Conservation (phyloP, 257 asterid species). For the Fraxinus excelsior region DNA sequence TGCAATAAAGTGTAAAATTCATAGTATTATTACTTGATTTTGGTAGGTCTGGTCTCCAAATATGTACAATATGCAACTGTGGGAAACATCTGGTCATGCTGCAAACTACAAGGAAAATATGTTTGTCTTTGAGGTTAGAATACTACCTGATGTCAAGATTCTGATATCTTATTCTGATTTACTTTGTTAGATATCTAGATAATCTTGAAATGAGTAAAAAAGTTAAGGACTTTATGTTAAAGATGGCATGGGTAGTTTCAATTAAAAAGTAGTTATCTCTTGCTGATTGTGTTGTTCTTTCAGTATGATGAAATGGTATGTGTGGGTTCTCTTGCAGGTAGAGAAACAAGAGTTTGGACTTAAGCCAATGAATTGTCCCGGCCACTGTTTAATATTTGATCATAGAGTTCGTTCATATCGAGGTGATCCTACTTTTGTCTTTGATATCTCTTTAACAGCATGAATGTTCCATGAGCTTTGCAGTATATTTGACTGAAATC, state of each 20-base stretch:
- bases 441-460: slow-evolving; percentile 17
- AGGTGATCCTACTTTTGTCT: slow-evolving; percentile 50
- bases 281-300: slow-evolving; percentile 18
- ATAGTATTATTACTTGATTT: slow-evolving; percentile 29
- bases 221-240: neutral
- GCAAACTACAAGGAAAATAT: slow-evolving; percentile 98
- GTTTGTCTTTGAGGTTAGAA: slow-evolving; percentile 86
- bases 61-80: slow-evolving; percentile 93
- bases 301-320: slow-evolving; percentile 19
- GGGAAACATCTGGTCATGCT: slow-evolving; percentile 99
- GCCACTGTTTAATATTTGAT: slow-evolving; percentile 96
- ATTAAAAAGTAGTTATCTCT: neutral
- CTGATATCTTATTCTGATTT: neutral
- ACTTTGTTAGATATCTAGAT: neutral
- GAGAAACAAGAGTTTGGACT: slow-evolving; percentile 97
- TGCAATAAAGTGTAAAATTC: slow-evolving; percentile 8
- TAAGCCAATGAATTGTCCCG: slow-evolving; percentile 99
- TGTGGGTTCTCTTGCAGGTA: slow-evolving; percentile 54
- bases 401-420: slow-evolving; percentile 96
- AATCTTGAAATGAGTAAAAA: neutral
- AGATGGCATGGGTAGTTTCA: neutral
- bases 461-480: slow-evolving; percentile 18
- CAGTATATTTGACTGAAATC: neutral
- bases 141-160: neutral
- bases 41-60: slow-evolving; percentile 87